Conservation (phyloP, 2,329 filamentous ascomycete species). For the Aspergillus cejpii region DNA sequence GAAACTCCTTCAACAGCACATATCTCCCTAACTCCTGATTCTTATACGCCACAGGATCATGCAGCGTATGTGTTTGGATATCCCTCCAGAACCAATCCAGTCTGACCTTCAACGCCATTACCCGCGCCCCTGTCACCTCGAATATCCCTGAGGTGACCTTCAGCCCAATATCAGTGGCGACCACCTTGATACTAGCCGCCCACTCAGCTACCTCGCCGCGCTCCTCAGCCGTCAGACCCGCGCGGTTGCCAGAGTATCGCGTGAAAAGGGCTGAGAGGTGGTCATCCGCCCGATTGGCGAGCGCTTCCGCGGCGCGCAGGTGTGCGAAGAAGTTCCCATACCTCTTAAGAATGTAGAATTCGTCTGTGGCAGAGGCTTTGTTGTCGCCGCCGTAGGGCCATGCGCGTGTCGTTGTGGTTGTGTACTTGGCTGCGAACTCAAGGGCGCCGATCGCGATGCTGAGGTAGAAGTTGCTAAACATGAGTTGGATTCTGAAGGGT, state of each 20-base stretch:
- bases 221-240: conserved; percentile 44
- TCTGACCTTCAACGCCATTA: conserved; percentile 53
- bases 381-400: conserved; percentile 61
- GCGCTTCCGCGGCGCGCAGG: conserved; percentile 52
- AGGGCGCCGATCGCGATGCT: conserved; percentile 57
- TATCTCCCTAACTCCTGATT: conserved; percentile 56
- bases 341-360: conserved; percentile 59
- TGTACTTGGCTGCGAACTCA: conserved; percentile 52
- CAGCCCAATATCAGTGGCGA: conserved; percentile 55
- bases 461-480: conserved; percentile 62
- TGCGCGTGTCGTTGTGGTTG: conserved; percentile 50
- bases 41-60: conserved; percentile 63
- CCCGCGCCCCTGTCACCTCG: conserved; percentile 56
- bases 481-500: conserved; percentile 58
- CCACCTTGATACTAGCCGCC: conserved; percentile 57
- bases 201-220: conserved; percentile 57
- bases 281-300: conserved; percentile 52
- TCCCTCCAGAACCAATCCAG: conserved; percentile 62
- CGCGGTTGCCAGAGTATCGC: conserved; percentile 37
- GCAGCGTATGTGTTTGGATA: conserved; percentile 58
- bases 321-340: conserved; percentile 61
- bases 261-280: conserved; percentile 46
- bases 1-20: conserved; percentile 51
- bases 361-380: conserved; percentile 54
- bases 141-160: conserved; percentile 56